These are phyloP conservation scores for Eucalyptus tenuipes DNA, from an alignment of 345 rosid genomes.

Conservation along the genomic window DNA sequence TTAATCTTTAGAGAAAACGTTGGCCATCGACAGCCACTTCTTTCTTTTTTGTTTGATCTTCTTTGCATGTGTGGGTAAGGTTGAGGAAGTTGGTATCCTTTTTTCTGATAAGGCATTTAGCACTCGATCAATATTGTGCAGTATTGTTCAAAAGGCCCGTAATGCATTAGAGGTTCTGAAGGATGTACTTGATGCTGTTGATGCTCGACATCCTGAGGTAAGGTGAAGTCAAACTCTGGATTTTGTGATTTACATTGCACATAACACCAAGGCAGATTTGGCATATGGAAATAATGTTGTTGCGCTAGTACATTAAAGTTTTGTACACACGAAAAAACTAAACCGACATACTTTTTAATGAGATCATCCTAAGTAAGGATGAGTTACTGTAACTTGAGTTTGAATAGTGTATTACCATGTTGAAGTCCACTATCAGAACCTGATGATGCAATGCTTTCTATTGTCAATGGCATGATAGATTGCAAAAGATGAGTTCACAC, in stretches of 20 bases:
- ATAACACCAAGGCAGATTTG: neutral
- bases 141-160: constrained; percentile 81
- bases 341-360: neutral
- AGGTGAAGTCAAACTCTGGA: neutral
- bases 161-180: constrained; percentile 79
- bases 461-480: constrained; percentile 31
- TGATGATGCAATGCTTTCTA: neutral
- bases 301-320: neutral
- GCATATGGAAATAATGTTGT: neutral
- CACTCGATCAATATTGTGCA: constrained; percentile 2
- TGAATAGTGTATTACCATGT: neutral
- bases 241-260: neutral
- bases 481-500: constrained; percentile 88
- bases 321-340: neutral
- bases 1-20: neutral
- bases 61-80: neutral
- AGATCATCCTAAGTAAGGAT: neutral
- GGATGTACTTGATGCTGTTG: constrained; percentile 90
- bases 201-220: constrained; percentile 83
- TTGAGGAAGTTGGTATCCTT: neutral
- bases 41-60: neutral
- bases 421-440: neutral
- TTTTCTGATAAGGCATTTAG: neutral
- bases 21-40: neutral
- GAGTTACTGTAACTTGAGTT: neutral